These are phyloP conservation scores for Penicillium egyptiacum DNA, from an alignment of 495 filamentous ascomycete species.

Conservation along the genomic window DNA sequence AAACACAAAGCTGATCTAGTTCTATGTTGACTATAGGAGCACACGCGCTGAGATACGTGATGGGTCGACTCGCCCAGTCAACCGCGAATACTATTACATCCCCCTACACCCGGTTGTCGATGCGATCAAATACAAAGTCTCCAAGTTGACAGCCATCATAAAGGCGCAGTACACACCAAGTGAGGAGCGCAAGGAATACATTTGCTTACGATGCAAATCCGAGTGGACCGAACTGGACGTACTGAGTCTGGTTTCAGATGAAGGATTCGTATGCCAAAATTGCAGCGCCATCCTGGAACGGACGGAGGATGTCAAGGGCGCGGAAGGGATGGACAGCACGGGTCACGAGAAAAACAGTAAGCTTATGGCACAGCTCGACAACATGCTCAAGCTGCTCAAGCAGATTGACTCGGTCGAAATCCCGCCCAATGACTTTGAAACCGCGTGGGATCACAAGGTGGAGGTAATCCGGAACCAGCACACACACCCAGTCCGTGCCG, in stretches of 20 bases:
- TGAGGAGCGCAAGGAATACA: conserved; percentile 86
- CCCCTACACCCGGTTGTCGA: conserved; percentile 93
- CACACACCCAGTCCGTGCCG: conserved; percentile 56
- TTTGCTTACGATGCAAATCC: conserved; percentile 73
- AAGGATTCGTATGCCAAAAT: conserved; percentile 79
- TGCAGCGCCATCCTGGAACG: conserved; percentile 69
- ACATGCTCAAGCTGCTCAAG: conserved; percentile 79
- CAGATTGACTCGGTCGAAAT: conserved; percentile 81
- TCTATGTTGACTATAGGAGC: conserved; percentile 51
- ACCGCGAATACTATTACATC: conserved; percentile 93
- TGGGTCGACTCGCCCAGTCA: conserved; percentile 76
- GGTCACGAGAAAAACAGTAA: conserved; percentile 89
- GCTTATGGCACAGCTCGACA: conserved; percentile 82
- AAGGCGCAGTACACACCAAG: conserved; percentile 75
- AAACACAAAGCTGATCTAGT: conserved; percentile 9
- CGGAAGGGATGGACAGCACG: conserved; percentile 50
- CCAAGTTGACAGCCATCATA: conserved; percentile 77
- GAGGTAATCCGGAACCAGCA: conserved; percentile 50
- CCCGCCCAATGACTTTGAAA: conserved; percentile 84
- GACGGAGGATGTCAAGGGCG: conserved; percentile 63
- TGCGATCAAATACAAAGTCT: conserved; percentile 92
- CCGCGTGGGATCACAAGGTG: conserved; percentile 59
- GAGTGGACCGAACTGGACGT: conserved; percentile 89
- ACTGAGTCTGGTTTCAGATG: conserved; percentile 59
- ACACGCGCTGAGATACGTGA: conserved; percentile 76